Percentiles rank a stretch among this genome's conserved stretches.
Evolutionary conservation across 768 basidiomycete species (phyloP).

Genomic region (Megacollybia marginata): DNA sequence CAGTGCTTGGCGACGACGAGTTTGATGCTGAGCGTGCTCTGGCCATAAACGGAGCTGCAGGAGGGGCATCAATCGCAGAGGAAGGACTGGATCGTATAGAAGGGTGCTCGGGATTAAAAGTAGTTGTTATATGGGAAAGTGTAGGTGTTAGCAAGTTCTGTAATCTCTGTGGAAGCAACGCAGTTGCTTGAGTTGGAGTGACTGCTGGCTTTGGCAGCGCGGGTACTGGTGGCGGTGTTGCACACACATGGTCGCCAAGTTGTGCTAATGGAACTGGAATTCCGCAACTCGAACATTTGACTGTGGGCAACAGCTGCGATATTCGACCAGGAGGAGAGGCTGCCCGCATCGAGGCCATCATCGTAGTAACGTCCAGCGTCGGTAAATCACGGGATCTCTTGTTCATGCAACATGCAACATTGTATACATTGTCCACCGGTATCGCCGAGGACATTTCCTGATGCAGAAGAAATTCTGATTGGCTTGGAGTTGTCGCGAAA

Average conservation of each 20-base stretch:
- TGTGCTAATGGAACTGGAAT: slow-evolving; percentile 62
- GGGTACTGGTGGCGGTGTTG: slow-evolving; percentile 38
- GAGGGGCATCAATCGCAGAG: not conserved
- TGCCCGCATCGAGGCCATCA: too few relatives aligned
- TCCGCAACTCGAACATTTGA: slow-evolving; percentile 80
- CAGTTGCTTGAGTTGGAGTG: slow-evolving; percentile 31
- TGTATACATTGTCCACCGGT: too few relatives aligned
- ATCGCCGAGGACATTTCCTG: too few relatives aligned
- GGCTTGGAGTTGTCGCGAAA: too few relatives aligned
- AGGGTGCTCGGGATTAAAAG: not conserved
- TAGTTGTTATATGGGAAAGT: not conserved
- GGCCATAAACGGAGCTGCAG: not conserved
- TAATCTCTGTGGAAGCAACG: slow-evolving; percentile 43
- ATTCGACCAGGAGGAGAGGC: slow-evolving; percentile 25
- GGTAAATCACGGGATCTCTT: too few relatives aligned
- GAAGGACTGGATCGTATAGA: not conserved
- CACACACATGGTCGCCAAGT: slow-evolving; percentile 76
- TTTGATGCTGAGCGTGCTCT: slow-evolving; percentile 1
- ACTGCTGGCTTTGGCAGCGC: slow-evolving; percentile 25
- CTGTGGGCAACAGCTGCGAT: slow-evolving; percentile 73
- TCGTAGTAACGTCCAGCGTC: too few relatives aligned
- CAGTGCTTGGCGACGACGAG: slow-evolving; percentile 2
- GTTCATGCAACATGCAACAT: too few relatives aligned
- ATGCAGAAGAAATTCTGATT: too few relatives aligned
- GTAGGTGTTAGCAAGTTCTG: slow-evolving; percentile 32